Base-by-base conservation (phyloP, 768 basidiomycete species). In the Mycena epipterygia region DNA sequence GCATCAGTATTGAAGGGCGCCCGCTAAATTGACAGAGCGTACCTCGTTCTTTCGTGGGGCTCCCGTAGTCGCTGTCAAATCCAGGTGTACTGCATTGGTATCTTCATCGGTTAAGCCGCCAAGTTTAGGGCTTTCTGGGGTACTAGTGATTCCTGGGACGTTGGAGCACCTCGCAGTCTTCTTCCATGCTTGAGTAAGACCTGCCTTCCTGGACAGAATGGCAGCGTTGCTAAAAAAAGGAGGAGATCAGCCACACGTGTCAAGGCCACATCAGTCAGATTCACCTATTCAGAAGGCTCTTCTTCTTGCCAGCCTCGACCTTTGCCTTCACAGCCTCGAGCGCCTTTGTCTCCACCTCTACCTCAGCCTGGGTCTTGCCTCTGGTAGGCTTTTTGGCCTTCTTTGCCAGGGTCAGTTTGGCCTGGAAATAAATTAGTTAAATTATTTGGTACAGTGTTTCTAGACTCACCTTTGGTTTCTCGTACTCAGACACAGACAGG, bases 31-130 rank as follows among this genome's bases (percentile, higher is more conserved):
- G 35, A 58, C 44, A 17, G 12, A n/a, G 35, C 5, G 0, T 42
- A n/a, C 37, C 37, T 39, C 27, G 29, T 66, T 67, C 27, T 39
- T 30, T 12, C 57, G 57, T 19, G 37, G 30, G 1, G n/a, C 52
- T 33, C 1, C 4, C 21, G 44, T 23, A 12, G 4, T 7, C 3
- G 39, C 6, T 4, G 37, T 37, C n/a, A 52, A 41, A 21, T 42
- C 59, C 1, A 59, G 67, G 9, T 59, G 49, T 0, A 19, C 21
- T 2, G 49, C 39, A 0, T 2, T 13, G 3, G 59, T 59, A 41
- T 68, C 51, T 5, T 68, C 67, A 6, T 68, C 59, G 1, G 39
- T 55, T 4, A 68, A 23, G 16, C 67, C 67, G 1, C 67, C 67
- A 6, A 55, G 0, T 21, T 58, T 17, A 56, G 23, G 7, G 3